These are phyloP conservation scores for Backusella mclennaniae DNA, from an alignment of 192 early-diverging fungal species.

Conservation along the genomic window DNA sequence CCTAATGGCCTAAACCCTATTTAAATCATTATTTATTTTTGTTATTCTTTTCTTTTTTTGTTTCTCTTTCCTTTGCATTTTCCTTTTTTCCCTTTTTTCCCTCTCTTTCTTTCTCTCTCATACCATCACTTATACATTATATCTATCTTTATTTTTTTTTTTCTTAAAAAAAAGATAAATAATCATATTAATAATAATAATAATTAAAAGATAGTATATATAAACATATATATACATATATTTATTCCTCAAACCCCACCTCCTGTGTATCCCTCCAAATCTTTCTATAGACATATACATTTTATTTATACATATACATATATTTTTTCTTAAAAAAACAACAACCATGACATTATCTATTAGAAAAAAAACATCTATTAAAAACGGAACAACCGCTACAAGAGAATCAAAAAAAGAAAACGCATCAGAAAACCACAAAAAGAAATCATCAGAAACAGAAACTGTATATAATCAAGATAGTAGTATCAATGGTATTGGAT, in stretches of 20 bases:
- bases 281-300: conserved; percentile 5
- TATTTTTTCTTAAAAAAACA: background rate
- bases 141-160: background rate
- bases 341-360: background rate
- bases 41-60: background rate
- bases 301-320: background rate
- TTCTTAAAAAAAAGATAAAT: background rate
- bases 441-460: background rate
- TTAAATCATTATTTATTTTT: background rate
- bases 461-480: conserved; percentile 34
- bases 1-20: background rate
- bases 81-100: background rate
- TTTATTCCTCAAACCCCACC: background rate
- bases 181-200: background rate
- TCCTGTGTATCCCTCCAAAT: background rate
- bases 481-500: conserved; percentile 47
- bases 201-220: background rate
- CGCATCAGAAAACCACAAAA: background rate
- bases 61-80: background rate
- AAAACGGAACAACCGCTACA: background rate
- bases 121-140: background rate
- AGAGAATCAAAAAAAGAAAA: background rate
- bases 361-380: background rate
- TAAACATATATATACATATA: background rate
- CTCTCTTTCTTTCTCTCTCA: background rate